Conservation (phyloP, 345 rosid genomes). For the thale cress (Arabidopsis thaliana) region DNA sequence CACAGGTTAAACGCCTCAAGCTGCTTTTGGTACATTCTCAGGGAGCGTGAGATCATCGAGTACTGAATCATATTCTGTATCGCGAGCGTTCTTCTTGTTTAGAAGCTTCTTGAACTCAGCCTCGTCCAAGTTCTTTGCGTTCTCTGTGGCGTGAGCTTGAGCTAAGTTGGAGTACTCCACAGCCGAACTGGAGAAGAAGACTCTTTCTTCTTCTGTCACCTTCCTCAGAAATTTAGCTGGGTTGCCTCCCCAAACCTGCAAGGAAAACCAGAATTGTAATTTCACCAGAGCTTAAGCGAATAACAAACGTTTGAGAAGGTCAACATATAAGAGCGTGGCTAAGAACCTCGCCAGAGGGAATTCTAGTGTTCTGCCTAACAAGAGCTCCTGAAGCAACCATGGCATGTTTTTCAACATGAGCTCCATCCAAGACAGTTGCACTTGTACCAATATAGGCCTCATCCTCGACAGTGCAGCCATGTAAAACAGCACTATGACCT, state of each 20-base stretch:
- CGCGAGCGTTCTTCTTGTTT: conserved; percentile 72
- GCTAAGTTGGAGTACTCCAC: conserved; percentile 72
- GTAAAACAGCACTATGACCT: conserved; percentile 89
- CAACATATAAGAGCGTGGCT: conserved; percentile 15
- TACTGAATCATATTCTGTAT: conserved; percentile 79
- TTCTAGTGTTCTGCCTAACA: conserved; percentile 83
- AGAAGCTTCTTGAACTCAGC: conserved; percentile 75
- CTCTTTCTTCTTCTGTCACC: conserved; percentile 81
- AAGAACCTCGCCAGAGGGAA: conserved; percentile 84
- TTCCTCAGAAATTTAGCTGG: conserved; percentile 86
- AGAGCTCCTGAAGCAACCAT: conserved; percentile 97
- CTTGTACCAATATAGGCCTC: conserved; percentile 87
- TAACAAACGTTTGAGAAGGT: conserved; percentile 10
- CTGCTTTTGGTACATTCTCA: conserved; percentile 57
- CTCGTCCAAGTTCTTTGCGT: conserved; percentile 69
- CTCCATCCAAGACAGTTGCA: conserved; percentile 85
- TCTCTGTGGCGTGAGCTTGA: conserved; percentile 84
- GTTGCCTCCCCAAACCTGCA: conserved; percentile 93
- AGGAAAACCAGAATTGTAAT: background rate
- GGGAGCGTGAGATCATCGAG: conserved; percentile 67
- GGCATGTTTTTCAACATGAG: conserved; percentile 83
- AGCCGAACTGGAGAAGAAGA: conserved; percentile 76
- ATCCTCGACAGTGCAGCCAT: conserved; percentile 89
- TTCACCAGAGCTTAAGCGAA: conserved; percentile 3
- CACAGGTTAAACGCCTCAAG: conserved; percentile 15